Evolutionary conservation across 805 yeast species (phyloP), one percentile per base, ranked within the genome.

Genomic region (Candida saitoana): DNA sequence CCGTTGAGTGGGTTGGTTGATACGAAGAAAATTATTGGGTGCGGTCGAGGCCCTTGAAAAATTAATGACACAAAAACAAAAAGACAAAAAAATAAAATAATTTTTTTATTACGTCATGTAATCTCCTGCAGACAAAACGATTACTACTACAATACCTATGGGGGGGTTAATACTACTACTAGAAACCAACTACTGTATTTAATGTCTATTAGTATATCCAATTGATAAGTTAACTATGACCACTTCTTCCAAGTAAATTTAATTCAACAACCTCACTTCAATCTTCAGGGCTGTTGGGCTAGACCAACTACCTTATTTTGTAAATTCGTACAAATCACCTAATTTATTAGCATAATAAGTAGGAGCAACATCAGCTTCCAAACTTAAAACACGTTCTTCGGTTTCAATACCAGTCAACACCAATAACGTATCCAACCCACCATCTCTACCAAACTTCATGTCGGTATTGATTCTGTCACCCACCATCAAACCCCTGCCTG

Each of bases 401-500:
- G 82, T 80, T 57, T 90, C 96, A 46, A 93, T 89, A 34, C 99
- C 99, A 2, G 95, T 85, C 42, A 93, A 74, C 2, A 93, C 99
- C 51, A 93, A 69, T 43, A 93, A 63, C 2, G 98, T 90, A 42
- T 83, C 89, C 34, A 93, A 72, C 1, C 93, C 93, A 40, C 96
- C 96, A 44, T 81, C 82, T 42, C 78, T 72, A 34, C 98, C 99
- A 62, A 93, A 93, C 56, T 76, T 77, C 82, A 93, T 91, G 56
- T 93, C 99, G 0, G 99, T 93, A 61, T 93, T 91, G 45, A 93
- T 71, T 50, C 99, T 74, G 60, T 93, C 99, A 16, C 99, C 99
- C 44, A 93, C 79, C 98, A 93, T 93, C 49, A 91, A 74, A 9
- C 95, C 82, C 44, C 78, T 73, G 3, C 65, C 49, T 40, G 79